Evolutionary conservation across 495 filamentous ascomycete species (phyloP).

Genomic region (Penicillium cataractarum): DNA sequence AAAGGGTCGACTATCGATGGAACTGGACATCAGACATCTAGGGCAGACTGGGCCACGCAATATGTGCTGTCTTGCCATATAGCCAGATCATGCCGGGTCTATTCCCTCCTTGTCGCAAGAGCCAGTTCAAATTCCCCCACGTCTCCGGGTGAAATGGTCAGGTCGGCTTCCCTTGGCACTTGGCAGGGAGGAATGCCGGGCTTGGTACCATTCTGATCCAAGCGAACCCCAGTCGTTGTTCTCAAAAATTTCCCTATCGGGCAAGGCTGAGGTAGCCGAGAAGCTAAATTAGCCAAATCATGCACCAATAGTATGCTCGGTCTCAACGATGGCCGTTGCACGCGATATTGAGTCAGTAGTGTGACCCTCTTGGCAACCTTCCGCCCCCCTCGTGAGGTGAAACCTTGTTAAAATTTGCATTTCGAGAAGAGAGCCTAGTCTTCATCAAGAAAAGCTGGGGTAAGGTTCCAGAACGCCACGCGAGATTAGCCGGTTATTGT

Average conservation of each 20-base stretch:
- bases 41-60: not conserved
- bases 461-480: constrained; percentile 9
- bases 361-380: not conserved
- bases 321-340: not conserved
- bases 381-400: not conserved
- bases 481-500: constrained; percentile 14
- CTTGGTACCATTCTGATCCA: constrained; percentile 1
- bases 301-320: constrained; percentile 7
- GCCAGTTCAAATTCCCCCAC: not conserved
- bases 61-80: not conserved
- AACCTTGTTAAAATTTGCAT: not conserved
- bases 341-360: not conserved
- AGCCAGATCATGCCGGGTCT: not conserved
- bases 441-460: not conserved
- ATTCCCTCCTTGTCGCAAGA: not conserved
- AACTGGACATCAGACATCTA: not conserved
- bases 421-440: not conserved
- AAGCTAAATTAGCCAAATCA: not conserved
- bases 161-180: not conserved
- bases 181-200: constrained; percentile 5
- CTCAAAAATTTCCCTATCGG: not conserved
- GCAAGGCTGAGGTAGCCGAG: constrained; percentile 5
- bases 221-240: not conserved
- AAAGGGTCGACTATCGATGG: not conserved
- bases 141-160: not conserved